Evolutionary conservation across 768 basidiomycete species (phyloP).

Genomic region (Podaxis pistillaris): DNA sequence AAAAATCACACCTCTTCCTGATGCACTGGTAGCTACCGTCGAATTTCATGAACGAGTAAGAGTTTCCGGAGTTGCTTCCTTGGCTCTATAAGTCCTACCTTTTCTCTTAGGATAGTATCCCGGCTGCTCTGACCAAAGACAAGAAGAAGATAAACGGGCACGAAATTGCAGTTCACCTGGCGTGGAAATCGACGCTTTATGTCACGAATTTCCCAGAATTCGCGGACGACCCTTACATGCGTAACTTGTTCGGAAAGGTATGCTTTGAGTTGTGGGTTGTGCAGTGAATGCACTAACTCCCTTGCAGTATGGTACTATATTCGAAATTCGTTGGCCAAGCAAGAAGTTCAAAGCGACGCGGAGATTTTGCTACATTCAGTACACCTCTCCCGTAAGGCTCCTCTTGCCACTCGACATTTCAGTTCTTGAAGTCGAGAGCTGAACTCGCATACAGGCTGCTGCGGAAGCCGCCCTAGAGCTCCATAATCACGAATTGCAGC

Average conservation of each 20-base stretch:
- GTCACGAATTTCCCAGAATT: conserved; percentile 94
- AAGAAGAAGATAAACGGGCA: conserved; percentile 79
- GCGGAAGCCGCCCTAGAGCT: conserved; percentile 80
- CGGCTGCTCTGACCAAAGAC: conserved; percentile 89
- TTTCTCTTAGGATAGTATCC: conserved; percentile 64
- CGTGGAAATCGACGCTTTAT: conserved; percentile 93
- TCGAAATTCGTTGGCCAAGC: conserved; percentile 97
- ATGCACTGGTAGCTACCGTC: conserved; percentile 74
- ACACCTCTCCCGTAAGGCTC: conserved; percentile 71
- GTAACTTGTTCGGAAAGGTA: conserved; percentile 79
- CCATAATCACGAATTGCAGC: conserved; percentile 73
- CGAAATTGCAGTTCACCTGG: conserved; percentile 84
- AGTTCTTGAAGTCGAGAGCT: background rate
- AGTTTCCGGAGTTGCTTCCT: conserved; percentile 18
- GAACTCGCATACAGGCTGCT: conserved; percentile 39
- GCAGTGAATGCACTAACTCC: background rate
- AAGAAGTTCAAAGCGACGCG: conserved; percentile 92
- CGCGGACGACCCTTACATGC: conserved; percentile 72
- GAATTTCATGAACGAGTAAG: conserved; percentile 74
- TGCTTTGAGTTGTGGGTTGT: conserved; percentile 16
- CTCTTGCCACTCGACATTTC: background rate
- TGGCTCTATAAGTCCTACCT: background rate
- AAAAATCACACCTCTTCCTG: conserved; percentile 65
- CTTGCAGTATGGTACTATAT: conserved; percentile 79
- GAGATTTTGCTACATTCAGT: conserved; percentile 95